These are phyloP conservation scores for Colletotrichum sp. DNA, from an alignment of 2,329 filamentous ascomycete genomes.

Conservation along the genomic window DNA sequence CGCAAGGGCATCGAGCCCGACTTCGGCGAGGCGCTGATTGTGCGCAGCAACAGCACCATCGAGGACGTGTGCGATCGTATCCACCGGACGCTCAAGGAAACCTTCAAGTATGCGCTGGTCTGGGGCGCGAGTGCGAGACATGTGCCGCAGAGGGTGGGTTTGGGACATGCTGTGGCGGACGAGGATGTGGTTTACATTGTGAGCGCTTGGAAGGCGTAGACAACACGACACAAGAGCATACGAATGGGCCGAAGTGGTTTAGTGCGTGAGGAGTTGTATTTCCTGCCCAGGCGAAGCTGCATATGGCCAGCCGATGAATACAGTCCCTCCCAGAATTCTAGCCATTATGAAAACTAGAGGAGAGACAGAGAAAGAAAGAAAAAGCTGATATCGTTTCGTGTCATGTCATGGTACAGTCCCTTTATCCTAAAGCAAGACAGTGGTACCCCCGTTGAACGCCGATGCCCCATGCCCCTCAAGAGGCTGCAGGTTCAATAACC, in stretches of 20 bases:
- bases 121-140: slow-evolving; percentile 98
- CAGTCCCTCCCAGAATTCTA: slow-evolving; percentile 3
- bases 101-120: slow-evolving; percentile 97
- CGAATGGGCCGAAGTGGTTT: background rate
- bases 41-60: slow-evolving; percentile 84
- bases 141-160: slow-evolving; percentile 89
- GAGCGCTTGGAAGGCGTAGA: slow-evolving; percentile 65
- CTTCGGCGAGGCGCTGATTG: slow-evolving; percentile 91
- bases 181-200: slow-evolving; percentile 74
- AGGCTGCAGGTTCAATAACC: background rate
- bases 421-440: slow-evolving; percentile 14
- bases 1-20: slow-evolving; percentile 89
- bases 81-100: slow-evolving; percentile 93
- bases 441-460: slow-evolving; percentile 18
- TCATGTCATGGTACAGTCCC: slow-evolving; percentile 21
- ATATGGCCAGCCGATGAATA: slow-evolving; percentile 9
- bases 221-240: background rate
- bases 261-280: slow-evolving; percentile 11
- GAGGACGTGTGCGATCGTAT: slow-evolving; percentile 98
- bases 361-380: slow-evolving; percentile 8
- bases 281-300: background rate
- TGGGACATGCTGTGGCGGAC: slow-evolving; percentile 78
- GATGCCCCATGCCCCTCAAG: slow-evolving; percentile 7
- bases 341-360: background rate
- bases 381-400: slow-evolving; percentile 24